Evolutionary conservation across 2,329 filamentous ascomycete genomes (phyloP), one percentile per base, ranked within the genome.

Genomic region (Cladobotryum mycophilum): DNA sequence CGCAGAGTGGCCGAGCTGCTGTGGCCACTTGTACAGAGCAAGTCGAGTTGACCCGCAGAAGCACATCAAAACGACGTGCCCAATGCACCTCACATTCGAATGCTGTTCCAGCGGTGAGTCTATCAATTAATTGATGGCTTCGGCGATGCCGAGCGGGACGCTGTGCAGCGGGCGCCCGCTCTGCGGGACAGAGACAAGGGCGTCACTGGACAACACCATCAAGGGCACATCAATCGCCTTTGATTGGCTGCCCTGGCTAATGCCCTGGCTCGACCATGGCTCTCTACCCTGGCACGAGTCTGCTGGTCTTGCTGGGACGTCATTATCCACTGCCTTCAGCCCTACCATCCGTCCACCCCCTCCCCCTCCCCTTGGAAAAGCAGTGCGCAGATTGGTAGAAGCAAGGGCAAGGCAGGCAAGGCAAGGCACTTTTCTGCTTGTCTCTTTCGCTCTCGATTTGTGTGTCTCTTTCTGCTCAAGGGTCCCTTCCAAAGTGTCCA

Each of bases 81-180:
- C 40, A 36, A 41, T 41, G 40, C 38, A 48, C 33, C 47, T 43
- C 18, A n/a, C 40, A 30, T 33, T 38, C 36, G 33, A 43, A 17
- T 41, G 45, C 41, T 52, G 49, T 52, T 48, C 41, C 45, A 52
- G 49, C 49, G 49, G 49, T 52, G 49, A 52, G 45, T 45, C 49
- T 52, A 48, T 43, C 49, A 48, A 52, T 52, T 52, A 45, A 42
- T 52, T 46, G 25, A 48, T n/a, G 20, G 40, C n/a, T 38, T 53
- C 51, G 51, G 51, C 41, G 36, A 53, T 53, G 51, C 51, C 51
- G 51, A 53, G 35, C 50, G 50, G 51, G 47, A 53, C 51, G 51
- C 42, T 42, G 36, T 52, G 50, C 46, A 52, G 50, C 50, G 50
- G 50, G 50, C 50, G 50, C 46, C 43, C 35, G 45, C 49, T 40